Evolutionary conservation across 768 basidiomycete genomes (phyloP), one percentile per base, ranked within the genome.

Genomic region (Tulasnella sp.): DNA sequence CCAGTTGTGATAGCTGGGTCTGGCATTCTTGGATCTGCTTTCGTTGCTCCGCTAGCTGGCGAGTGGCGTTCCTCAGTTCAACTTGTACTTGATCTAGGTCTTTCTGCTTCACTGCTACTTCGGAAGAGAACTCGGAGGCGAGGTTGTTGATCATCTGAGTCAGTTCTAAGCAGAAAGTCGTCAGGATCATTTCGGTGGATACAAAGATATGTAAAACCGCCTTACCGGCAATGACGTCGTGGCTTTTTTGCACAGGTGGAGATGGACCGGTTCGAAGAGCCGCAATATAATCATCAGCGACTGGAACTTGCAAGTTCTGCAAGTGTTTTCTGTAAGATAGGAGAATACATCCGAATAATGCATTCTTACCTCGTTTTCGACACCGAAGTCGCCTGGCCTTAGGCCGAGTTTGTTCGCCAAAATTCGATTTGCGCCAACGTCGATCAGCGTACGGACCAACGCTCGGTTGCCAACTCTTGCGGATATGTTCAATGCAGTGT

Each of bases 401-500:
- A 99, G 86, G 4, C 98, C 98, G 68, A 99, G 87, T 84, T 98
- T 98, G 86, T 99, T 99, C 27, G 93, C 90, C 80, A 94, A 87
- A 82, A 91, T 89, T 82, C 93, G 91, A 85, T 99, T 97, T 7
- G 97, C 98, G 18, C 96, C 96, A 10, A 96, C 94, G 83, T 98
- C 97, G 80, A 99, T 83, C 82, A 99, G 85, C 3, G 95, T 92
- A 82, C 93, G 88, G 19, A 98, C 96, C 80, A 99, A 84, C 80
- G 92, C 92, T 81, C 93, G 88, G 84, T 96, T 98, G 1, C 98
- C 98, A 0, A 99, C 93, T 78, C 97, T 87, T 0, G 97, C 97
- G 19, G 97, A 95, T 82, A 99, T 94, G 86, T 98, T 98, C 83
- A 99, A 85, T 9, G 95, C 95, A 0, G 97, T 98, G 84, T 99